A percentile compares a stretch with the other conserved stretches of the same genome.
Evolutionary conservation across 148 eudicot genomes (phyloP).

Genomic region (Linanthus parryae): DNA sequence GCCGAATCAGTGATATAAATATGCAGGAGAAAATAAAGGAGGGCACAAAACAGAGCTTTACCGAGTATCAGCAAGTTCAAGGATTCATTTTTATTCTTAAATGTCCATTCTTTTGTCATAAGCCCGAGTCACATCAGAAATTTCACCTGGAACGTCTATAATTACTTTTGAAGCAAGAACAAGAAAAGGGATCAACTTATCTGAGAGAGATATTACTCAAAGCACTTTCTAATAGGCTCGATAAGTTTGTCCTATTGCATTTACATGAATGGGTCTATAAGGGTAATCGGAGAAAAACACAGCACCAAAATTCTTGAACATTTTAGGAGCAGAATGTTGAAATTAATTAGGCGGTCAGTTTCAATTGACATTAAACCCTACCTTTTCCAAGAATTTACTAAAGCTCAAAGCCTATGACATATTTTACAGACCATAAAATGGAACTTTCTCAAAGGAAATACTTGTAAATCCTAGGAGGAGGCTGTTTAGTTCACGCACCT

Average conservation of each 20-base stretch:
- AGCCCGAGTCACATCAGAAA: too few species aligned
- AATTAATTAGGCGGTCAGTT: neutral
- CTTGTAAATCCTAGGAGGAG: too few species aligned
- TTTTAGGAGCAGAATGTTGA: neutral
- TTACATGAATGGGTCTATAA: neutral
- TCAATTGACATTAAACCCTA: neutral
- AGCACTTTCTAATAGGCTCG: too few species aligned
- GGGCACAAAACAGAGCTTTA: too few species aligned
- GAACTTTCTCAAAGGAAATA: neutral
- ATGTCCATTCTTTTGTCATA: too few species aligned
- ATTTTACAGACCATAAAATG: neutral
- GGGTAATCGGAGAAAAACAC: neutral
- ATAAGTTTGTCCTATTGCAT: neutral
- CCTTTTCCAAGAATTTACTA: neutral
- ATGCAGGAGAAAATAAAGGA: neutral
- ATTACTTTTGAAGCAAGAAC: too few species aligned
- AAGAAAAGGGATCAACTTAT: too few species aligned
- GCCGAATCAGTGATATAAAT: neutral
- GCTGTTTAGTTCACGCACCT: conserved; percentile 33
- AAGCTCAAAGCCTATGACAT: neutral
- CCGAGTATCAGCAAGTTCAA: too few species aligned
- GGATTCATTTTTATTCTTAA: too few species aligned
- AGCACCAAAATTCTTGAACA: neutral
- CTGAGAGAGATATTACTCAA: too few species aligned
- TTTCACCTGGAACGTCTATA: too few species aligned